Percentiles rank a stretch among this genome's conserved stretches.
These are phyloP conservation scores for Pseudogymnoascus sp. DNA, from an alignment of 2,329 filamentous ascomycete genomes.

Conservation along the genomic window DNA sequence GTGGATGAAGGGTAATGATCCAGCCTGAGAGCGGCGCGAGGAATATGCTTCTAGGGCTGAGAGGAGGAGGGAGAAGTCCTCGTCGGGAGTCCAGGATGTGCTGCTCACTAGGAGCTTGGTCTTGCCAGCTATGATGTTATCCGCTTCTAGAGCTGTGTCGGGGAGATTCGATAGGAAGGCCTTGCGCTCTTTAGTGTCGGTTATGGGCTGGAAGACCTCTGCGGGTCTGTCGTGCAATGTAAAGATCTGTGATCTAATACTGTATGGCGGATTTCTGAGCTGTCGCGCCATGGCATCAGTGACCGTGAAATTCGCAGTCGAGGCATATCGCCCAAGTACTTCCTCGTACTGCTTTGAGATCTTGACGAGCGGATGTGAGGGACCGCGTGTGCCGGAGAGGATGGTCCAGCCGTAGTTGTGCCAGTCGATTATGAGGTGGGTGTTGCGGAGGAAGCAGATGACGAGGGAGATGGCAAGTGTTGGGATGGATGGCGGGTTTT, in stretches of 20 bases:
- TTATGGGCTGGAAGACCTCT: slow-evolving; percentile 67
- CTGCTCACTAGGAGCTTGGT: slow-evolving; percentile 76
- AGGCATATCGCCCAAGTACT: slow-evolving; percentile 58
- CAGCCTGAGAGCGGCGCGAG: slow-evolving; percentile 33
- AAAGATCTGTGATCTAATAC: slow-evolving; percentile 55
- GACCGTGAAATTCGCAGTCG: slow-evolving; percentile 72
- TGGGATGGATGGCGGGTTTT: slow-evolving; percentile 92
- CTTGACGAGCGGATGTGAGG: slow-evolving; percentile 64
- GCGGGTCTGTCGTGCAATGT: slow-evolving; percentile 84
- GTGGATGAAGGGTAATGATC: slow-evolving; percentile 51
- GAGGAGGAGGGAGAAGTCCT: slow-evolving; percentile 85
- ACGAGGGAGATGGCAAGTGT: slow-evolving; percentile 70
- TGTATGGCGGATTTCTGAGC: slow-evolving; percentile 55
- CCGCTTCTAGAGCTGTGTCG: slow-evolving; percentile 52
- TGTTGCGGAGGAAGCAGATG: slow-evolving; percentile 68
- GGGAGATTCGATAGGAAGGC: slow-evolving; percentile 58
- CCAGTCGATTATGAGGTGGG: slow-evolving; percentile 86
- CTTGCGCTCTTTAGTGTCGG: slow-evolving; percentile 35
- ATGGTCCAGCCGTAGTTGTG: slow-evolving; percentile 98
- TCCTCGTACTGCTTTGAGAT: slow-evolving; percentile 73
- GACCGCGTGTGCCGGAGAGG: slow-evolving; percentile 53
- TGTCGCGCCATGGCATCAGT: slow-evolving; percentile 80
- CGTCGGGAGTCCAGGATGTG: slow-evolving; percentile 95
- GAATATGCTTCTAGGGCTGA: slow-evolving; percentile 74
- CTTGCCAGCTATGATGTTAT: slow-evolving; percentile 48